A percentile compares a stretch with the other conserved stretches of the same genome.
Conservation (phyloP, 2,329 filamentous ascomycete genomes). For the Hawksworthiomyces lignivorus region DNA sequence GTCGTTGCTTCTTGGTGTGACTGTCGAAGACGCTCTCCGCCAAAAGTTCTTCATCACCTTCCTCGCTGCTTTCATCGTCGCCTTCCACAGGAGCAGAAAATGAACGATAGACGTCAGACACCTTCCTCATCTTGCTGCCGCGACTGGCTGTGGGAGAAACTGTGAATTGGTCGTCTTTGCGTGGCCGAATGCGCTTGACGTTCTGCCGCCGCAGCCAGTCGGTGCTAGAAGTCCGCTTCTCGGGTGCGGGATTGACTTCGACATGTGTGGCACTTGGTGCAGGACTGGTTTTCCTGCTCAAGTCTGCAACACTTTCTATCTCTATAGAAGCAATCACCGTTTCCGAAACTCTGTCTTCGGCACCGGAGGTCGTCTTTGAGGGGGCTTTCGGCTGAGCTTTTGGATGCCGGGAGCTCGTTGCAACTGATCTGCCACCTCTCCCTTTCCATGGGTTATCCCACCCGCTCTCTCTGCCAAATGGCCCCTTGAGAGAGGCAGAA, state of each 20-base stretch:
- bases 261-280: constrained; percentile 17
- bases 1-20: no score
- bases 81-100: neutral
- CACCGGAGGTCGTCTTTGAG: no score
- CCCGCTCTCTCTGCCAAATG: constrained; percentile 43
- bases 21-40: no score
- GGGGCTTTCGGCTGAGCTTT: neutral
- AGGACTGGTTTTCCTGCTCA: neutral
- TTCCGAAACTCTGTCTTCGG: no score
- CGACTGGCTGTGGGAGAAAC: constrained; percentile 7
- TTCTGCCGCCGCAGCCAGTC: constrained; percentile 12
- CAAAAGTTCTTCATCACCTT: no score
- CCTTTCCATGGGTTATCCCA: constrained; percentile 48
- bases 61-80: no score
- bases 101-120: neutral
- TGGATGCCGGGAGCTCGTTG: no score
- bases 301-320: no score
- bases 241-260: constrained; percentile 7
- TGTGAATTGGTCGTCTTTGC: neutral
- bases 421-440: constrained; percentile 6
- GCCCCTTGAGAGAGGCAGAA: constrained; percentile 54
- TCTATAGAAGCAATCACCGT: no score
- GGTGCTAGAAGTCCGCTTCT: constrained; percentile 4
- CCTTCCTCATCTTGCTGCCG: neutral
- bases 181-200: constrained; percentile 10